These are phyloP conservation scores for Lathyrus tuberosus DNA, from an alignment of 306 rosid species.

Conservation along the genomic window DNA sequence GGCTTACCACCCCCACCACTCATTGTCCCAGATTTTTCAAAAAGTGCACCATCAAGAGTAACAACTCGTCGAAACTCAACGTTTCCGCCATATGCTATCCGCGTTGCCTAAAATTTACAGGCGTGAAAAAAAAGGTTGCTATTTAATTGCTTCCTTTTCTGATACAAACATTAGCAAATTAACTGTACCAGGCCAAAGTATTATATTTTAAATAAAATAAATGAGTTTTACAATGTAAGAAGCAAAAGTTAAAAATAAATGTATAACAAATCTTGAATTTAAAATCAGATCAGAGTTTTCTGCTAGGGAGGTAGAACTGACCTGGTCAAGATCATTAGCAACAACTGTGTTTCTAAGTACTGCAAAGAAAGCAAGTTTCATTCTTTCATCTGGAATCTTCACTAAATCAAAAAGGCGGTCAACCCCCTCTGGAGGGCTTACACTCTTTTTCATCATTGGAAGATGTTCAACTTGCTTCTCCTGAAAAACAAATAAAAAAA, in stretches of 20 bases:
- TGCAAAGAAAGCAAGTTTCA: conserved; percentile 92
- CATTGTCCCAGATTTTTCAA: conserved; percentile 93
- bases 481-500: conserved; percentile 50
- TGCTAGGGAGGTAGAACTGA: conserved; percentile 39
- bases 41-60: conserved; percentile 90
- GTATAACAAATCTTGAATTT: conserved; percentile 1
- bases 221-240: conserved; percentile 6
- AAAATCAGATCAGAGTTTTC: conserved; percentile 7
- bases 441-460: conserved; percentile 61
- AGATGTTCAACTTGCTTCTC: conserved; percentile 80
- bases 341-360: conserved; percentile 78
- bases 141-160: conserved; percentile 24
- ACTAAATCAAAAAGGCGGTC: conserved; percentile 89
- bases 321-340: conserved; percentile 94
- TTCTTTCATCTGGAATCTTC: conserved; percentile 75
- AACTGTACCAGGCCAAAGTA: background rate
- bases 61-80: conserved; percentile 81
- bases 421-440: conserved; percentile 85
- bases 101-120: conserved; percentile 67
- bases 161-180: conserved; percentile 13
- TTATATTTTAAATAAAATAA: conserved; percentile 2
- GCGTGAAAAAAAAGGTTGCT: conserved; percentile 25
- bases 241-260: conserved; percentile 8
- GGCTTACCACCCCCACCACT: conserved; percentile 95
- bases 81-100: conserved; percentile 73